Evolutionary conservation across 768 basidiomycete genomes (phyloP).

Genomic region (Mycena latifolia): DNA sequence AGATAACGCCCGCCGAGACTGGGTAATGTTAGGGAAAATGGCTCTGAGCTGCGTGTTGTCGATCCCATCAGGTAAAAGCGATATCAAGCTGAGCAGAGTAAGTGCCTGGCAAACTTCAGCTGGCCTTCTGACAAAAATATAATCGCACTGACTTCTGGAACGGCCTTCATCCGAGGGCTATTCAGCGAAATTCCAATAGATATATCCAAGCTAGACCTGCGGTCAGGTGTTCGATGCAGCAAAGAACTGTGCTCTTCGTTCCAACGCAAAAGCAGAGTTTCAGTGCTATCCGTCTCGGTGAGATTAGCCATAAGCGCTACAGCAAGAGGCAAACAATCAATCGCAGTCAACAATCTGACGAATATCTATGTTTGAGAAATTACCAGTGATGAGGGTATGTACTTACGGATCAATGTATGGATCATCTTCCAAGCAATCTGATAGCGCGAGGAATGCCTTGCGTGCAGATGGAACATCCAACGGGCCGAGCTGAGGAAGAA

Average conservation of each 20-base stretch:
- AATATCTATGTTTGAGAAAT: not conserved
- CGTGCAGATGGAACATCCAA: constrained; percentile 35
- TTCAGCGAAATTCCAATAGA: constrained; percentile 39
- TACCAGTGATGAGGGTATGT: not conserved
- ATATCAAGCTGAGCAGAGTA: constrained; percentile 34
- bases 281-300: constrained; percentile 33
- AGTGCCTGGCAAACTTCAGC: constrained; percentile 24
- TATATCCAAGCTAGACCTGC: constrained; percentile 34
- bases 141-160: constrained; percentile 27
- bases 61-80: constrained; percentile 38
- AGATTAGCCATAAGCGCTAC: constrained; percentile 39
- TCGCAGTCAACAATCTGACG: constrained; percentile 29
- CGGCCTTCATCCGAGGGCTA: constrained; percentile 36
- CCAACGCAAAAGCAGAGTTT: constrained; percentile 36
- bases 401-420: constrained; percentile 32
- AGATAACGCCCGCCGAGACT: constrained; percentile 28
- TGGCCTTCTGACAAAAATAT: not conserved
- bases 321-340: constrained; percentile 39
- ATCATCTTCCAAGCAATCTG: constrained; percentile 37
- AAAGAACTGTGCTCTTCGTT: constrained; percentile 35
- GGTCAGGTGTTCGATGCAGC: constrained; percentile 29
- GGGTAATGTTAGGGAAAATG: constrained; percentile 28
- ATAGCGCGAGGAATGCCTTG: constrained; percentile 35
- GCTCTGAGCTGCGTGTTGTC: constrained; percentile 27
- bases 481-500: constrained; percentile 35